Conservation (phyloP, 306 rosid species). For the Inga laurina region DNA sequence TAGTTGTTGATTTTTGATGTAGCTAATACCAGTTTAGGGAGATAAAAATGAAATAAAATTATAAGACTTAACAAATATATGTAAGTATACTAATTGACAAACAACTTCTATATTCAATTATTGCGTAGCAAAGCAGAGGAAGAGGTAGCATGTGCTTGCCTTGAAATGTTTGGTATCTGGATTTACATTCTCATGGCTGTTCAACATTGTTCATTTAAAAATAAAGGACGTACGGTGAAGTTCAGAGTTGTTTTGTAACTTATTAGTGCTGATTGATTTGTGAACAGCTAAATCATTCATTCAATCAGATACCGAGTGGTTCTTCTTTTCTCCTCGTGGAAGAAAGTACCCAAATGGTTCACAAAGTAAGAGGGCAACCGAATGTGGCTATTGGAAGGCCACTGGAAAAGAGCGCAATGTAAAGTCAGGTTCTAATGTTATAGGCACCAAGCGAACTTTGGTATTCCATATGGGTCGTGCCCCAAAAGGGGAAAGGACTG, state of each 20-base stretch:
- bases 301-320: constrained; percentile 86
- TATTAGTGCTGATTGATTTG: constrained; percentile 26
- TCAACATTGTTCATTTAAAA: not conserved
- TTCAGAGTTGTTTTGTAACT: not conserved
- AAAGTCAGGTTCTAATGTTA: constrained; percentile 66
- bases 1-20: not conserved
- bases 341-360: constrained; percentile 95
- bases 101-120: not conserved
- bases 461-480: constrained; percentile 96
- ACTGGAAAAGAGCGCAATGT: constrained; percentile 90
- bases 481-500: constrained; percentile 93
- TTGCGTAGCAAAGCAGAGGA: constrained; percentile 5
- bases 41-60: not conserved
- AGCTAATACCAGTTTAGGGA: not conserved
- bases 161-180: not conserved
- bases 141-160: not conserved
- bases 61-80: not conserved
- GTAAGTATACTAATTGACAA: not conserved
- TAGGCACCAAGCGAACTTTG: constrained; percentile 89
- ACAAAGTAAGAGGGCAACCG: constrained; percentile 90
- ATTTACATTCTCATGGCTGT: not conserved
- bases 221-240: not conserved
- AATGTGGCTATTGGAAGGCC: constrained; percentile 93
- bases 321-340: constrained; percentile 94
- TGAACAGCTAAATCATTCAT: constrained; percentile 73